A percentile compares a stretch with the other conserved stretches of the same genome.
phyloP scores from a whole-genome alignment of 441 rosid species.

The Syzygium malaccense region DNA sequence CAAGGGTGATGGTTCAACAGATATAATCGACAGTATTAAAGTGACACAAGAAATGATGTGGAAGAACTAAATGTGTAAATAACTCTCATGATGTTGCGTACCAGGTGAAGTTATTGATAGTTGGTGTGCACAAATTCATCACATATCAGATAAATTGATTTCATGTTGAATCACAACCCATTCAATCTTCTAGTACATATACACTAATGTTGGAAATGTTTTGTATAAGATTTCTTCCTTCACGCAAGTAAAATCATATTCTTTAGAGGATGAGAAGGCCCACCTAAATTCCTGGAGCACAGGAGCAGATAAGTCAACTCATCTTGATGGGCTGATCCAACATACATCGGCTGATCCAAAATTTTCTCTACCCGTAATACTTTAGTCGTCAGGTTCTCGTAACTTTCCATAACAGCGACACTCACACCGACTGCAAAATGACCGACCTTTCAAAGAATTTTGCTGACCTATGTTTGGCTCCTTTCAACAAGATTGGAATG shows the following conservation, averaged over 20 bases:
- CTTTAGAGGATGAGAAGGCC: not conserved
- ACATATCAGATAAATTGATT: not conserved
- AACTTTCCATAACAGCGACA: not conserved
- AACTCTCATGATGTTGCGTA: not conserved
- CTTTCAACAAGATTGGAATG: not conserved
- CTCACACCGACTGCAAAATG: not conserved
- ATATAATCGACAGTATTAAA: not conserved
- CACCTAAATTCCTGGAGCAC: not conserved
- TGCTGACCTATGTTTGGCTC: not conserved
- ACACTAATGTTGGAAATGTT: not conserved
- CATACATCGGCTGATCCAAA: not conserved
- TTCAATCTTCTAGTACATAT: not conserved
- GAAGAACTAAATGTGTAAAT: not conserved
- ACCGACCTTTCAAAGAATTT: not conserved
- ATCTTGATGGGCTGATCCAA: not conserved
- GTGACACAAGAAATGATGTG: not conserved
- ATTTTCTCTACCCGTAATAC: not conserved
- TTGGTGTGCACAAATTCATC: not conserved
- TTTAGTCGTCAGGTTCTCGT: not conserved
- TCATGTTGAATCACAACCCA: not conserved
- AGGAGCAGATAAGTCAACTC: not conserved
- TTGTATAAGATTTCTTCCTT: not conserved
- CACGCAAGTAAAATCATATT: not conserved
- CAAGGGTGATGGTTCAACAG: not conserved
- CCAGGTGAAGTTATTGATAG: not conserved